phyloP scores from a whole-genome alignment of 2,329 filamentous ascomycete genomes.

The Stachybotrys chlorohalonatus region DNA sequence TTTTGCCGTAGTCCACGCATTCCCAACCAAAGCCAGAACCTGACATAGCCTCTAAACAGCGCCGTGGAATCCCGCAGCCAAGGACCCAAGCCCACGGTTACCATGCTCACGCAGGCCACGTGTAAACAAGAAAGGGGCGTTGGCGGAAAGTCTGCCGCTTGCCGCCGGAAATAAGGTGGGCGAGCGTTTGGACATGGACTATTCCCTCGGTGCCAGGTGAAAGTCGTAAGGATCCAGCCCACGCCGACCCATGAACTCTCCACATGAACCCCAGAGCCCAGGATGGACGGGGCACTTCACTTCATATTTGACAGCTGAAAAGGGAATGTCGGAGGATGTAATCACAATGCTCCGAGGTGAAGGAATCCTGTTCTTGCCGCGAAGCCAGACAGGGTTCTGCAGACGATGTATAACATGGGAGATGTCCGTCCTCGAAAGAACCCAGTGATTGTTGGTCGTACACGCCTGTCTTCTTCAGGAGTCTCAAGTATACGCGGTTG shows the following conservation, averaged over 20 bases:
- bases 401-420: background rate
- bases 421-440: background rate
- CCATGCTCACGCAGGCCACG: background rate
- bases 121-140: background rate
- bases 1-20: background rate
- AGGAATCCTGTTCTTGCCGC: background rate
- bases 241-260: background rate
- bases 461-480: background rate
- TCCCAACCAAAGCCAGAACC: background rate
- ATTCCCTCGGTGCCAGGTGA: background rate
- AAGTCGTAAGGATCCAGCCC: background rate
- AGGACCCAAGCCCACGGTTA: background rate
- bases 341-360: background rate
- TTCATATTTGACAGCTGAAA: background rate
- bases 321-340: background rate
- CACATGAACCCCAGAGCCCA: background rate
- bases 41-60: background rate
- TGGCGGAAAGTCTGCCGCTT: background rate
- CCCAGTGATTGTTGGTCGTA: background rate
- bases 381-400: background rate
- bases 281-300: background rate
- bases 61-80: background rate
- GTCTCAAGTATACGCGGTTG: background rate
- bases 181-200: background rate
- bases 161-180: background rate